Base-by-base conservation (phyloP, 2,329 filamentous ascomycete genomes). In the Macrophomina pseudophaseolina region DNA sequence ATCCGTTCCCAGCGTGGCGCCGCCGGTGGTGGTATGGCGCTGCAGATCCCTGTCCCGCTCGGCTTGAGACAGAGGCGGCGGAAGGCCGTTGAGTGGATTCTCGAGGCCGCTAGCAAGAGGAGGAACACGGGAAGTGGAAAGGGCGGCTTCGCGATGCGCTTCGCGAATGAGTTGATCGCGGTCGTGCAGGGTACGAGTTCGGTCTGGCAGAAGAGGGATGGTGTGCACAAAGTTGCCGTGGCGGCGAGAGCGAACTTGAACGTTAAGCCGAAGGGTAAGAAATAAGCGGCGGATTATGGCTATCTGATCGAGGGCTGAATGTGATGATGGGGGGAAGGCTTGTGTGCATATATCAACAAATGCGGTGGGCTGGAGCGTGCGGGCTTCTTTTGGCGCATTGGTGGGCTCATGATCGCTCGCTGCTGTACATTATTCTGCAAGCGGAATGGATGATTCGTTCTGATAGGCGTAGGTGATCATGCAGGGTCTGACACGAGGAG, bases 161-260 rank as follows among this genome's bases (percentile, higher is more conserved):
- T 98, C 69, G 93, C 92, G 1, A 90, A 94, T 75, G 94, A 97
- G 85, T 83, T 98, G 68, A 85, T 98, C 65, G 86, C 90, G 42
- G 91, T 98, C 32, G 89, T 96, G 9, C 94, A 98, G 83, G 95
- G 95, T 38, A 87, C 87, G 73, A 96, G 93, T 71, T 76, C 80
- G 30, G 90, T 93, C 54, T 99, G 95, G 95, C 93, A 97, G 49
- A 90, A 88, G 83, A 86, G 95, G 72, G 85, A 86, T 70, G 80
- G 84, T 69, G 81, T 96, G 66, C 95, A 99, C 81, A 96, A 93
- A 86, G 80, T 90, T 72, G 93, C 88, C 69, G 92, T 94, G 42
- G 86, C 88, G 33, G 87, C 91, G 32, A 87, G 95, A 80, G 90
- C 91, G 40, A 98, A 97, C 58, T 56, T 67, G 40, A 38, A 5